Base-by-base conservation (phyloP, 331 rosid genomes). In the Quercus phellos region DNA sequence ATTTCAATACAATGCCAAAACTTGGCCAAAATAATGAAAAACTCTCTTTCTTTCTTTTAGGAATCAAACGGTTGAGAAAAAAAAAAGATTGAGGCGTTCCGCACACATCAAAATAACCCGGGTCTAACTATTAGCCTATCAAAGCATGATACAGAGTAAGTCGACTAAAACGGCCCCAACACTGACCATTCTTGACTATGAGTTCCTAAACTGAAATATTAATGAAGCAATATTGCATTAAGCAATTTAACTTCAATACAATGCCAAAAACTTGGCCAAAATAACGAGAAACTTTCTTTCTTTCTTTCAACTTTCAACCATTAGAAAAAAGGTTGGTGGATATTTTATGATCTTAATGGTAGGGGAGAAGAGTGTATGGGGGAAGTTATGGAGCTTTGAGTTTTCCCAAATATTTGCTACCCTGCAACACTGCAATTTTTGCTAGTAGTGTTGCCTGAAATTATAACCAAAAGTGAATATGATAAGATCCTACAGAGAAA, bases 351-450 rank as follows among this genome's bases (percentile, higher is more conserved):
- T 78, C 74, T 61, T 68, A 34, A 68, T 30, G 69, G 83, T 30
- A 54, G 61, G 89, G 93, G 94, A 83, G 90, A 91, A 79, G 92
- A 88, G 89, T 78, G 90, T 89, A 86, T 86, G 94, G 96, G 83
- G 87, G 79, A 81, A 82, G 93, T 81, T 73, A 89, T 87, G 93
- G 93, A 88, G 88, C 77, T 76, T 85, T 80, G 90, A 86, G 88
- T 61, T 75, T 83, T 83, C 90, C 84, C 59, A 82, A 82, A 81
- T 29, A 51, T 77, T 75, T 87, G 89, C 43, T 77, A 55, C 87
- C 63, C 90, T 89, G 89, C 74, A 74, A 74, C 66, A 77, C 85
- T 81, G 85, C 92, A 86, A 51, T 55, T 80, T 75, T 75, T 88
- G 89, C 84, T 46, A 55, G 77, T 83, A 60, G 72, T 89, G 91